Conservation (phyloP, 1,284 basidiomycete genomes). For the Melampsora occidentalis region DNA sequence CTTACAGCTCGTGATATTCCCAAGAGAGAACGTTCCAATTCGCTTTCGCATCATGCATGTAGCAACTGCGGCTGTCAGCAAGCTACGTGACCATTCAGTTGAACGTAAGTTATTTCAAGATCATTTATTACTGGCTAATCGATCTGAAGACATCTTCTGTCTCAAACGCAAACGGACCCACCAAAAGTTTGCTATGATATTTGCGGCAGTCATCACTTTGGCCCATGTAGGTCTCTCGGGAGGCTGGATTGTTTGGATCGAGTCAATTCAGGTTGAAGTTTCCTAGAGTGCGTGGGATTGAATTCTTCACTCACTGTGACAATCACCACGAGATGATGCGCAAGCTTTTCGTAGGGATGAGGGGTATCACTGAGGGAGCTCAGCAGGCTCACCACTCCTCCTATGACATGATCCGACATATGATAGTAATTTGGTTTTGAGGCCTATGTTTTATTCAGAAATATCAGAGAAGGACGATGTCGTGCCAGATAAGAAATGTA, state of each 20-base stretch:
- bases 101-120: neutral
- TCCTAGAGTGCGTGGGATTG: neutral
- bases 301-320: neutral
- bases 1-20: neutral
- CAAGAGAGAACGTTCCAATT: neutral
- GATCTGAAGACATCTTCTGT: neutral
- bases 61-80: neutral
- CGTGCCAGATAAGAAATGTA: too few relatives aligned
- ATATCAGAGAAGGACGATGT: too few relatives aligned
- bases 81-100: neutral
- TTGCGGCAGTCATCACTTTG: neutral
- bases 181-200: neutral
- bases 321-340: neutral
- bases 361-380: neutral
- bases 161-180: neutral
- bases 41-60: neutral
- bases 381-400: neutral
- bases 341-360: neutral
- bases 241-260: neutral
- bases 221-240: constrained; percentile 2
- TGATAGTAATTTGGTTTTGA: too few relatives aligned
- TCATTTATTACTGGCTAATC: neutral
- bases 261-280: neutral
- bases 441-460: too few relatives aligned
- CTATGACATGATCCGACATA: neutral